phyloP scores from a whole-genome alignment of 2,329 filamentous ascomycete genomes.

The Drechslerella coelobrocha region DNA sequence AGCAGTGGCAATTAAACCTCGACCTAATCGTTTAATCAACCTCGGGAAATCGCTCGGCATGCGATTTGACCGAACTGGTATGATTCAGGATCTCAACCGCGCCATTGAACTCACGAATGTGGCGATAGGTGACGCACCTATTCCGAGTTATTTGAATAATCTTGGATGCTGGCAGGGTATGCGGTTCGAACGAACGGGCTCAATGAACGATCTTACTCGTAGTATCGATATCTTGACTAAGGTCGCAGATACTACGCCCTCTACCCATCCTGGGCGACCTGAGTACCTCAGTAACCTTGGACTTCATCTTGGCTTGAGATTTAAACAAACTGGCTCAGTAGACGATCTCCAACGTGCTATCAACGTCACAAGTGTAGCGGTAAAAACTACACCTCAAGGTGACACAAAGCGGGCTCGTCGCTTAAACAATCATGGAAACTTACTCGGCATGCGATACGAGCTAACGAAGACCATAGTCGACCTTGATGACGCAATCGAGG shows the following conservation, averaged over 20 bases:
- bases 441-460: neutral
- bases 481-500: neutral
- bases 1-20: neutral
- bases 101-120: neutral
- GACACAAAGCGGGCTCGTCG: neutral
- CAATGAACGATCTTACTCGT: neutral
- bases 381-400: neutral
- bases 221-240: too few species aligned
- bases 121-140: neutral
- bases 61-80: neutral
- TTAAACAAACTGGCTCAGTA: neutral
- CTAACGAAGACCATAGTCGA: neutral
- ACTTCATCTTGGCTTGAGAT: neutral
- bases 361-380: neutral
- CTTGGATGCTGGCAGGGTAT: neutral
- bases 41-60: neutral
- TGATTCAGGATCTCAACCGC: neutral
- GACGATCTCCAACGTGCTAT: constrained; percentile 1
- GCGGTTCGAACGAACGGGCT: constrained; percentile 1
- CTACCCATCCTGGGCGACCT: too few species aligned
- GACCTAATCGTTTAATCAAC: neutral
- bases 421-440: constrained; percentile 4
- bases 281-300: neutral
- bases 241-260: too few species aligned
- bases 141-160: neutral